Evolutionary conservation across 2,329 filamentous ascomycete species (phyloP), one percentile per base, ranked within the genome.

Genomic region (Hymenotorrendiella dingleyae): DNA sequence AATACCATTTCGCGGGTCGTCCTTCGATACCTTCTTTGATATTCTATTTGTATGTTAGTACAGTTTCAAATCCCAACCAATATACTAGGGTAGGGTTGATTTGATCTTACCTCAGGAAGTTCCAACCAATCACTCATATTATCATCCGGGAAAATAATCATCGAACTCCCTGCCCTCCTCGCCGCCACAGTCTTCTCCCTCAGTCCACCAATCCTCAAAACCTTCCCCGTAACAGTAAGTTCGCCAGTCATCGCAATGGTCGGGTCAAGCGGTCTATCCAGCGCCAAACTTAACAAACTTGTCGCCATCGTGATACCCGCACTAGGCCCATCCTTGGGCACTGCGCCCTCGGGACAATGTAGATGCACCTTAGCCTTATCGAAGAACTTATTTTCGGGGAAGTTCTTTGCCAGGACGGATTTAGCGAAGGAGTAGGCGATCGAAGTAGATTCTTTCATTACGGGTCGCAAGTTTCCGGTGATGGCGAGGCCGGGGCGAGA

Each of bases 231-330:
- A 40, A 98, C 81, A 2, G 94, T 98, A 51, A 98, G 72, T 67
- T 98, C 93, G 50, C 93, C 93, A 1, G 93, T 98, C 93, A 98
- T 98, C 46, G 94, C 91, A 54, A 97, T 82, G 1, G 86, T 88
- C 6, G 91, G 87, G 59, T 89, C 76, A 37, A 98, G 74, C 12
- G 83, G 75, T 34, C 76, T 75, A 53, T 95, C 80, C 28, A 97
- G 69, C 7, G 88, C 91, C 48, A 98, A 71, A 40, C 85, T 91
- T 38, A 98, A 72, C 56, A 98, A 67, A 45, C 86, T 89, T 6
- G 89, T 94, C n/a, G 93, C 85, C 93, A 98, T 98, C 6, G 93
- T 98, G 59, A 98, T 93, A 62, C 93, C 93, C 16, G 93, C 93
- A 36, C 84, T 90, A 4, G 86, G 86, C 0, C 85, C 93, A 62